Evolutionary conservation across 345 rosid species (phyloP), one percentile per base, ranked within the genome.

Genomic region (Draba incana): DNA sequence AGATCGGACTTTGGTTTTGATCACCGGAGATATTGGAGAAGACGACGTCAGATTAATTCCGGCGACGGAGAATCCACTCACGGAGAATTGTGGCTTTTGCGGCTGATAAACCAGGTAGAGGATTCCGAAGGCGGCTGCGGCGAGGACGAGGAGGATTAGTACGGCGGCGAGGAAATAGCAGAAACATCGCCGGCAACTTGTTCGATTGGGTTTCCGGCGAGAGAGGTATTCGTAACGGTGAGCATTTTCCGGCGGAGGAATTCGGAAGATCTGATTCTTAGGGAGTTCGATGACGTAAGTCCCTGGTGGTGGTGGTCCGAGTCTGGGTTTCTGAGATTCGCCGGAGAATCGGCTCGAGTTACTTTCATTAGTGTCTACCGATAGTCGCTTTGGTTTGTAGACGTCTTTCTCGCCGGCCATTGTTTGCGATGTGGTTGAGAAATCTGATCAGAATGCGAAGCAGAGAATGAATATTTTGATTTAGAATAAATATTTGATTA

Each of bases 91-190:
- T 3, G 88, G 95, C 3, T 84, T 64, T 28, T 87, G 74, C 0
- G 99, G 99, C 47, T 68, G 80, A 81, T 80, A 68, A 10, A 89
- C 79, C 54, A 89, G 76, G 79, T 77, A 86, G 43, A 94, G 31
- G 10, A 91, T 42, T 27, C 75, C 92, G n/a, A 79, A 82, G 11
- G 77, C 65, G 48, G 75, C 53, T 9, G 59, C 79, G 1, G 58
- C 58, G 70, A 87, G 82, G 60, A 85, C 2, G 69, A 77, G 0
- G 41, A 91, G 28, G 63, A 67, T 2, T 13, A 79, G 41, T 8
- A 81, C 10, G 8, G 57, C 11, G 51, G 71, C 20, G 66, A 83
- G 64, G 67, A 46, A 52, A 56, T 16, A 75, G 58, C 88, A 81
- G 81, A 75, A 69, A 76, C 84, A 80, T 68, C 84, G 28, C 62